Base-by-base conservation (phyloP, 495 filamentous ascomycete species). In the Hypoxylon crocopeplum region DNA sequence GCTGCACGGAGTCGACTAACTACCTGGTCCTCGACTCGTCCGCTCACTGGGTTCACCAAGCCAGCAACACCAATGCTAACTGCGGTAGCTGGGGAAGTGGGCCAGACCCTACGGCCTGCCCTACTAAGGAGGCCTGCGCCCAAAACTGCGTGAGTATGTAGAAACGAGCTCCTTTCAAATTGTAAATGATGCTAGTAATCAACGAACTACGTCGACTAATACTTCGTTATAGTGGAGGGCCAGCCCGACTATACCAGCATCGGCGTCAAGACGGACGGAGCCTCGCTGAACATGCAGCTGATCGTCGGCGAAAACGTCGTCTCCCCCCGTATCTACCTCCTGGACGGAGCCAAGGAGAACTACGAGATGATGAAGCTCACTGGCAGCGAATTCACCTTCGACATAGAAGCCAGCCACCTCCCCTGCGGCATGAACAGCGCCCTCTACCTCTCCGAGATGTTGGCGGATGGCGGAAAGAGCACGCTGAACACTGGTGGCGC, bases 371-470 rank as follows among this genome's bases (percentile, higher is more conserved):
- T 88, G 48, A 74, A 82, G 50, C 75, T 88, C 7, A 73, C 82
- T 13, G 82, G 82, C 56, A 70, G 80, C 51, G 86, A 89, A 54
- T 69, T 89, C 47, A 73, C 77, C 22, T 88, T 88, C 66, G 84
- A 88, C 48, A 81, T 89, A 15, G 84, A 90, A 64, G 75, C 82
- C 2, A 83, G 81, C 19, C 74, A 77, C 6, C 74, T 88, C 1
- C 78, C 77, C 2, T 90, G 86, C 64, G 86, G 86, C 2, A 78
- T 86, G 75, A 90, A 89, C 70, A 85, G 83, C 40, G 86, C 86
- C 2, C 74, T 90, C 10, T 89, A 88, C 69, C 75, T 89, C 25
- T 80, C 81, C 20, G 83, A 87, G 68, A 89, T 90, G 85, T 62
- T 75, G 20, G 57, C 61, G 2, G 75, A 80, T 22, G 85, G 86